Percentiles rank a stretch among this genome's conserved stretches.
These are phyloP conservation scores for Sphaerobolus stellatus DNA, from an alignment of 1,284 basidiomycete genomes.

Conservation along the genomic window DNA sequence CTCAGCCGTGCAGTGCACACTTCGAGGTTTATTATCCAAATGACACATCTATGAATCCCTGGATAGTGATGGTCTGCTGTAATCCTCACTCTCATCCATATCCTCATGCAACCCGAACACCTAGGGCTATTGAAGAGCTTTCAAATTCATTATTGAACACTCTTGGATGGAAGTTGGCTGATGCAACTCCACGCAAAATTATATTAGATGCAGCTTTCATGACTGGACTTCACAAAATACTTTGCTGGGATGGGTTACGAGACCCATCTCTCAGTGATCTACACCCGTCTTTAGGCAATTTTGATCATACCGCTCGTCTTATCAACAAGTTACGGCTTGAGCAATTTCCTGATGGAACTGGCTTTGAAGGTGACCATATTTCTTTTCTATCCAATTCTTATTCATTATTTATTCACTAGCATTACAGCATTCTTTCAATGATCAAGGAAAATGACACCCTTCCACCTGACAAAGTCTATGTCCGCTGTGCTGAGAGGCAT, in stretches of 20 bases:
- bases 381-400: neutral
- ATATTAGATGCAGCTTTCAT: slow-evolving; percentile 26
- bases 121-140: neutral
- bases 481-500: slow-evolving; percentile 14
- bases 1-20: slow-evolving; percentile 14
- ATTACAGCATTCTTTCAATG: neutral
- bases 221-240: slow-evolving; percentile 12
- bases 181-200: slow-evolving; percentile 26
- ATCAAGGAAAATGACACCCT: neutral
- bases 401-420: neutral
- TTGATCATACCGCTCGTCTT: slow-evolving; percentile 20
- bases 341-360: slow-evolving; percentile 23
- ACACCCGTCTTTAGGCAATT: slow-evolving; percentile 28
- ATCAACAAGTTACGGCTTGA: slow-evolving; percentile 20
- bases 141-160: slow-evolving; percentile 14
- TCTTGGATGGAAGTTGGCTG: slow-evolving; percentile 25
- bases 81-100: slow-evolving; percentile 20
- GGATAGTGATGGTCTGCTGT: slow-evolving; percentile 19
- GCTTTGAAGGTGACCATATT: slow-evolving; percentile 23
- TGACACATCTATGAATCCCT: slow-evolving; percentile 18
- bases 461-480: slow-evolving; percentile 12
- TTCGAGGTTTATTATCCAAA: slow-evolving; percentile 23
- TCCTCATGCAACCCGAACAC: slow-evolving; percentile 15
- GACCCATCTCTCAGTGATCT: slow-evolving; percentile 20
- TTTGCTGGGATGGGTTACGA: slow-evolving; percentile 16